These are phyloP conservation scores for Pseudogymnoascus sp. DNA, from an alignment of 2,329 filamentous ascomycete genomes.

Conservation along the genomic window DNA sequence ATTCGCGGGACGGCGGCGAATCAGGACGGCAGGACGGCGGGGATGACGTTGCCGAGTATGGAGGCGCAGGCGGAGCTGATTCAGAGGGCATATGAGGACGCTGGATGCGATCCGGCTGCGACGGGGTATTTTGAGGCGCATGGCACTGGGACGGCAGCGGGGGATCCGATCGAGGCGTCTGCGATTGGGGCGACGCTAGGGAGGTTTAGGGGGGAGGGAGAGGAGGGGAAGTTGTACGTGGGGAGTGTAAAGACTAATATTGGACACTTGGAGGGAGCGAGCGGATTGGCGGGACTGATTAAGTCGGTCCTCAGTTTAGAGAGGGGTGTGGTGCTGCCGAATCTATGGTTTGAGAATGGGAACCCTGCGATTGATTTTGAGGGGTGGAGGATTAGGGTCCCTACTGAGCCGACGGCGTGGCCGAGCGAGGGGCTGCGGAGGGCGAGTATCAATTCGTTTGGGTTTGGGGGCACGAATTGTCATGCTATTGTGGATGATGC, in stretches of 20 bases:
- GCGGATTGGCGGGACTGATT: constrained; percentile 19
- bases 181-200: constrained; percentile 18
- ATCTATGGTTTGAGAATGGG: constrained; percentile 26
- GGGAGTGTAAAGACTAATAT: constrained; percentile 23
- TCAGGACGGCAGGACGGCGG: constrained; percentile 36
- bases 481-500: constrained; percentile 28
- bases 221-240: constrained; percentile 11
- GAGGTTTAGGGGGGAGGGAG: constrained; percentile 11
- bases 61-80: constrained; percentile 30
- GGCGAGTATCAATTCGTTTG: constrained; percentile 25
- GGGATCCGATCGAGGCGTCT: constrained; percentile 15
- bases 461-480: constrained; percentile 40
- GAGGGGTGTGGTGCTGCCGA: constrained; percentile 23
- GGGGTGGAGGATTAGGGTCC: neutral
- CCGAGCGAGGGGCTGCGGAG: constrained; percentile 9
- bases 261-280: constrained; percentile 21
- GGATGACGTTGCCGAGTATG: constrained; percentile 35
- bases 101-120: constrained; percentile 10
- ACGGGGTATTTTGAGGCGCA: constrained; percentile 16
- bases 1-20: constrained; percentile 35
- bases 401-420: neutral
- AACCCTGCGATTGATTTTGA: constrained; percentile 12
- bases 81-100: constrained; percentile 23
- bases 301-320: constrained; percentile 25
- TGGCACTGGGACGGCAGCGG: constrained; percentile 2